Evolutionary conservation across 108 stramenopile genomes (phyloP), one percentile per base, ranked within the genome.

Genomic region (Cyclotella baltica): DNA sequence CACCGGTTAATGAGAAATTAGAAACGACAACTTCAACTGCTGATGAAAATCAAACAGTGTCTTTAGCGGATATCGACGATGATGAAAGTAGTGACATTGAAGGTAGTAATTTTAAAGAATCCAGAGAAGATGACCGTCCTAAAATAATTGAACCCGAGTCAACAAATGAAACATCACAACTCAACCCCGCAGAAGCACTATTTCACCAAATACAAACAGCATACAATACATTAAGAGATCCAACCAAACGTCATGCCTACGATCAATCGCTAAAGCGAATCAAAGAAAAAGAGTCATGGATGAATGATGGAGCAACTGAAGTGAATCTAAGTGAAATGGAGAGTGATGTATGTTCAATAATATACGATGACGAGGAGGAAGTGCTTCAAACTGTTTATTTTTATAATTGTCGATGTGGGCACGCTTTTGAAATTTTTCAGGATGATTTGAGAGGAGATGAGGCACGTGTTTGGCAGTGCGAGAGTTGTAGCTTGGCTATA

Each of bases 131-230:
- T 20, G 8, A 15, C 9, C 10, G 35, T 28, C 38, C 75, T 28
- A 56, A 23, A 65, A 5, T 47, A 40, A 30, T 55, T 15, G 47
- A 80, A 53, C 51, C 38, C 62, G 25, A 28, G 67, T 66, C 58
- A 76, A 56, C 18, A 74, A 55, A 43, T 79, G 36, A 38, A 71
- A 55, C 52, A 70, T 29, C 36, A 25, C 47, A 50, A 61, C 29
- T 47, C 27, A 47, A 65, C 33, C 28, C 25, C 16, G 66, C 27
- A 4, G 28, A 48, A 22, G 43, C 37, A 35, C 31, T 57, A 55
- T 90, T 92, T 81, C 82, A 80, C 64, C 77, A 71, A 48, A 88
- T 93, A 75, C 92, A 91, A 86, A 61, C 73, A 57, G 92, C 92
- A 6, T 93, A 88, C 81, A 59, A 89, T 55, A 78, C 83, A 35